Evolutionary conservation across 352 stramenopile genomes (phyloP).

Genomic region (Globisporangium takayamanum): DNA sequence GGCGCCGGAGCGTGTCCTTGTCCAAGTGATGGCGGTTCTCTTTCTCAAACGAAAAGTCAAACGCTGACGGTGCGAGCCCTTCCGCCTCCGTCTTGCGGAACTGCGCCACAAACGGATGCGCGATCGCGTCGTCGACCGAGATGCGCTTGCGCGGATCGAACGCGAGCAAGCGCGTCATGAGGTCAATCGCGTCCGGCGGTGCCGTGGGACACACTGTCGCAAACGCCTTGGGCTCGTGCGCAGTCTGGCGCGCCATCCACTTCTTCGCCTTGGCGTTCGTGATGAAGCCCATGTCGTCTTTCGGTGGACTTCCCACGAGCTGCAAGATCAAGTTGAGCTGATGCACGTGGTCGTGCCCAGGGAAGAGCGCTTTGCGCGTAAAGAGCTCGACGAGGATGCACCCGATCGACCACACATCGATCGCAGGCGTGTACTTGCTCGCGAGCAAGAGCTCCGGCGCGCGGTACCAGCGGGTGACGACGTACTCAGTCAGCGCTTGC

Average conservation of each 20-base stretch:
- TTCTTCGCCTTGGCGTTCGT: slow-evolving; percentile 80
- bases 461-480: slow-evolving; percentile 90
- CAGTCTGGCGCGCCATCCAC: slow-evolving; percentile 73
- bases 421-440: slow-evolving; percentile 92
- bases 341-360: slow-evolving; percentile 80
- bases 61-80: slow-evolving; percentile 29
- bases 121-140: slow-evolving; percentile 63
- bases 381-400: slow-evolving; percentile 99
- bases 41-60: slow-evolving; percentile 83
- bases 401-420: slow-evolving; percentile 95
- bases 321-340: slow-evolving; percentile 88
- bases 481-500: slow-evolving; percentile 84
- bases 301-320: slow-evolving; percentile 52
- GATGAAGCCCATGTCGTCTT: slow-evolving; percentile 70
- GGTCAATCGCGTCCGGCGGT: slow-evolving; percentile 60
- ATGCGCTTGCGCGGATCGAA: slow-evolving; percentile 87
- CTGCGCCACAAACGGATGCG: slow-evolving; percentile 67
- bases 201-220: slow-evolving; percentile 47
- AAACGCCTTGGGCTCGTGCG: slow-evolving; percentile 46
- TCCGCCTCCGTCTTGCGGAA: slow-evolving; percentile 53
- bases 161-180: slow-evolving; percentile 80
- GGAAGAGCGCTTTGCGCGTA: slow-evolving; percentile 70
- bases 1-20: slow-evolving; percentile 67
- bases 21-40: slow-evolving; percentile 54
- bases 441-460: slow-evolving; percentile 91